phyloP scores from a whole-genome alignment of 2,329 filamentous ascomycete genomes.

The Ophiosphaerella narmari region DNA sequence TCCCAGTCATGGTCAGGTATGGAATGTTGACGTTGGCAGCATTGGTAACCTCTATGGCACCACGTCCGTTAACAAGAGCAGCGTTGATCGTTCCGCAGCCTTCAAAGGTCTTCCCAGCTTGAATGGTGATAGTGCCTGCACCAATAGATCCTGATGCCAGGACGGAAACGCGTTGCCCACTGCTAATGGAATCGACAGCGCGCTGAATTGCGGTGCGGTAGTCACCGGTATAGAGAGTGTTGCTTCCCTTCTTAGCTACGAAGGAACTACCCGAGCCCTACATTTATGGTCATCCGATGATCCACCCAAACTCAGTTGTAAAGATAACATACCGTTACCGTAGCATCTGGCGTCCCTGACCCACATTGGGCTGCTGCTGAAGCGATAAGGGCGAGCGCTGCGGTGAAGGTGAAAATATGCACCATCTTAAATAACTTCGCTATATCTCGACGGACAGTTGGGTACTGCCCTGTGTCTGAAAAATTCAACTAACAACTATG shows the following conservation, averaged over 20 bases:
- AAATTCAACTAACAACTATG: not conserved
- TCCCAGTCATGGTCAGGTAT: constrained; percentile 62
- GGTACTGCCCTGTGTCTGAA: not conserved
- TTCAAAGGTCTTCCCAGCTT: constrained; percentile 62
- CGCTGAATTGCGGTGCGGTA: constrained; percentile 61
- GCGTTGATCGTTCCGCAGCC: constrained; percentile 62
- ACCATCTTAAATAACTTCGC: constrained; percentile 40
- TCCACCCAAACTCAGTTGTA: too few species aligned
- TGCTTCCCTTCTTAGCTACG: constrained; percentile 52
- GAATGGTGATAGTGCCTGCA: constrained; percentile 57
- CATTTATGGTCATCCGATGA: not conserved
- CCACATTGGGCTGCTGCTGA: constrained; percentile 53
- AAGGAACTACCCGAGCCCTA: constrained; percentile 51
- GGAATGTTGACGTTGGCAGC: constrained; percentile 58
- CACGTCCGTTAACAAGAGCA: constrained; percentile 49
- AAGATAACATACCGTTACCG: constrained; percentile 46
- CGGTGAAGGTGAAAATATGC: constrained; percentile 44
- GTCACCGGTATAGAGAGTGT: constrained; percentile 58
- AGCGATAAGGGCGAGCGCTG: constrained; percentile 50
- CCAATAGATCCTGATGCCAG: constrained; percentile 62
- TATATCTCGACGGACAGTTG: not conserved
- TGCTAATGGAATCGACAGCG: constrained; percentile 57
- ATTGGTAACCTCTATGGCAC: constrained; percentile 59
- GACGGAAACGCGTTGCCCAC: constrained; percentile 59
- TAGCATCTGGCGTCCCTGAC: constrained; percentile 53